Evolutionary conservation across 495 filamentous ascomycete genomes (phyloP).

Genomic region (Penicillium roqueforti): DNA sequence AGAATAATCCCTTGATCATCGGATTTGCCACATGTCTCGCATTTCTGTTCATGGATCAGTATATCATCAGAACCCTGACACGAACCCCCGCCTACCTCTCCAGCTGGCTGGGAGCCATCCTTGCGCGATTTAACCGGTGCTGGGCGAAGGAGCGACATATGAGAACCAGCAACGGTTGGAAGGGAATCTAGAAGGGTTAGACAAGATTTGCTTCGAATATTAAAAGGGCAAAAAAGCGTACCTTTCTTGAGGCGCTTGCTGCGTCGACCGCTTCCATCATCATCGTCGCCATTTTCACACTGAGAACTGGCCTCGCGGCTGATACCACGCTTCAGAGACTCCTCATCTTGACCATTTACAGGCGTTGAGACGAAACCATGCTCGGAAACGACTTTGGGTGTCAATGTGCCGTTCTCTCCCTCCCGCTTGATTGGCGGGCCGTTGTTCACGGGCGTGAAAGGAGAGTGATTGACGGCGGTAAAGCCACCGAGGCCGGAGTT

Average conservation of each 20-base stretch:
- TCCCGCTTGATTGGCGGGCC: slow-evolving; percentile 47
- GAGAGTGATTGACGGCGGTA: slow-evolving; percentile 64
- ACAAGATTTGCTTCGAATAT: background rate
- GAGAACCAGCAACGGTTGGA: slow-evolving; percentile 89
- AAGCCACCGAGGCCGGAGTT: slow-evolving; percentile 64
- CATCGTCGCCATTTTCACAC: slow-evolving; percentile 57
- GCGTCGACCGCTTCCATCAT: slow-evolving; percentile 69
- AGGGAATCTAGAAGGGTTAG: slow-evolving; percentile 60
- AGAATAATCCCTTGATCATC: slow-evolving; percentile 69
- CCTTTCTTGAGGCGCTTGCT: slow-evolving; percentile 95
- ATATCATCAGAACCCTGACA: background rate
- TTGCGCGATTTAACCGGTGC: slow-evolving; percentile 69
- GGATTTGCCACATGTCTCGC: slow-evolving; percentile 80
- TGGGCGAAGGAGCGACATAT: slow-evolving; percentile 91
- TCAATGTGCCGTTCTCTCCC: slow-evolving; percentile 43
- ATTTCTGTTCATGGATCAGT: slow-evolving; percentile 54
- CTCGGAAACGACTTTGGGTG: slow-evolving; percentile 39
- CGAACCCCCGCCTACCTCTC: slow-evolving; percentile 58
- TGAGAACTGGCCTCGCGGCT: slow-evolving; percentile 71
- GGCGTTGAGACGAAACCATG: slow-evolving; percentile 36
- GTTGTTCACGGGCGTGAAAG: slow-evolving; percentile 53
- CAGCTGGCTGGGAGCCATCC: slow-evolving; percentile 59
- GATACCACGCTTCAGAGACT: slow-evolving; percentile 73
- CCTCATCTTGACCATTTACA: slow-evolving; percentile 55
- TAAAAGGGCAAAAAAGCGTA: slow-evolving; percentile 40